A percentile compares a stretch with the other conserved stretches of the same genome.
Conservation (phyloP, 2,329 filamentous ascomycete genomes). For the Pyrenochaeta sp. region DNA sequence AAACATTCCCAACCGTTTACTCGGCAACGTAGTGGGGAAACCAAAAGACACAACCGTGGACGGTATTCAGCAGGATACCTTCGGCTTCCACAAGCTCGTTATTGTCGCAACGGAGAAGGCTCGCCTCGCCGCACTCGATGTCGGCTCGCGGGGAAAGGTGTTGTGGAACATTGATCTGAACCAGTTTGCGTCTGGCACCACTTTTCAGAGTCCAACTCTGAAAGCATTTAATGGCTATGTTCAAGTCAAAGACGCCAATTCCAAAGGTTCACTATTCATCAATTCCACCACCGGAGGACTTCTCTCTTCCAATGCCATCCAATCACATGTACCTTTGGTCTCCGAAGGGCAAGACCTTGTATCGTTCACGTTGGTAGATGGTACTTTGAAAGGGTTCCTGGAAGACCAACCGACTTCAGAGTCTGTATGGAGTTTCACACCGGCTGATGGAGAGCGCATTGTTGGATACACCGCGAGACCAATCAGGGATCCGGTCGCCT, state of each 20-base stretch:
- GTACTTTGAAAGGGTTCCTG: slow-evolving; percentile 43
- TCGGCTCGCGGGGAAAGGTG: slow-evolving; percentile 75
- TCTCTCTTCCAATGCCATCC: slow-evolving; percentile 27
- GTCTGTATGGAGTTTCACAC: slow-evolving; percentile 74
- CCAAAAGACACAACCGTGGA: slow-evolving; percentile 65
- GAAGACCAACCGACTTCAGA: slow-evolving; percentile 31
- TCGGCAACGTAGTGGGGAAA: slow-evolving; percentile 63
- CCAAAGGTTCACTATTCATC: slow-evolving; percentile 36
- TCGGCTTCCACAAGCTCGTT: slow-evolving; percentile 88
- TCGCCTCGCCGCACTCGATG: slow-evolving; percentile 80
- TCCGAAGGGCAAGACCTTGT: slow-evolving; percentile 36
- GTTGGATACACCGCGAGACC: slow-evolving; percentile 73
- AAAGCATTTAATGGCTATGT: slow-evolving; percentile 45
- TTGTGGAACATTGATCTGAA: slow-evolving; percentile 77
- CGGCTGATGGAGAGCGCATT: slow-evolving; percentile 72
- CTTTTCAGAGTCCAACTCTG: slow-evolving; percentile 68
- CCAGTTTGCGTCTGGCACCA: slow-evolving; percentile 62
- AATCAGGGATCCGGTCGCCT: slow-evolving; percentile 85
- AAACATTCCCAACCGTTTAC: slow-evolving; percentile 72
- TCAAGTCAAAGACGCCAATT: slow-evolving; percentile 38
- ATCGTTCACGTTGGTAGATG: slow-evolving; percentile 43
- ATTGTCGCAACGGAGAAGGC: slow-evolving; percentile 82
- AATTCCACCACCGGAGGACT: slow-evolving; percentile 45
- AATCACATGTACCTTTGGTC: slow-evolving; percentile 14
- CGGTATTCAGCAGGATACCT: slow-evolving; percentile 72